Evolutionary conservation across 805 yeast species (phyloP).

Genomic region (Cyberlindnera euphorbiiphila): DNA sequence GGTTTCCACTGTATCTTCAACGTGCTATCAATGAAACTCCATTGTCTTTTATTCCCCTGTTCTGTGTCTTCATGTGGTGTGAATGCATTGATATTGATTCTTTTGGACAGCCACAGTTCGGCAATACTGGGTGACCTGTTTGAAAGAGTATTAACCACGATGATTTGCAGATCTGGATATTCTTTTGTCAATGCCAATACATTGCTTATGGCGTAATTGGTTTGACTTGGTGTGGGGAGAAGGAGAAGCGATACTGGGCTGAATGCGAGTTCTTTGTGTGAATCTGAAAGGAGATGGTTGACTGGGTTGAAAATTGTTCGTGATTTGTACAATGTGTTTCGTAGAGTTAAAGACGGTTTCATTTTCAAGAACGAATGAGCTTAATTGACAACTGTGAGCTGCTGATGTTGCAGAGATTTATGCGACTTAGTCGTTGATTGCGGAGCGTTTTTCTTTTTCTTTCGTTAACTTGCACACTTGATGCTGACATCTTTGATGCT

Average conservation of each 20-base stretch:
- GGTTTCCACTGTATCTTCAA: not conserved
- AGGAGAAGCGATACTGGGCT: conserved; percentile 7
- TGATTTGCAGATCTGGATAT: conserved; percentile 3
- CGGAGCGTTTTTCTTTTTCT: not conserved
- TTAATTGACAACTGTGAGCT: too few relatives aligned
- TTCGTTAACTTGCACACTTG: too few relatives aligned
- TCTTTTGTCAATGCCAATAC: not conserved
- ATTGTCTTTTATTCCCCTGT: conserved; percentile 2
- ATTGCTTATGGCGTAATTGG: conserved; percentile 6
- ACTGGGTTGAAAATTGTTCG: conserved; percentile 3
- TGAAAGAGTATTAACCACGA: conserved; percentile 3
- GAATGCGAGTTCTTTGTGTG: conserved; percentile 1
- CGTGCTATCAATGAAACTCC: conserved; percentile 2
- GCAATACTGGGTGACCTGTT: not conserved
- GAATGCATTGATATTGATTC: not conserved
- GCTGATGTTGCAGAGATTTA: too few relatives aligned
- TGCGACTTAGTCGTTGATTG: too few relatives aligned
- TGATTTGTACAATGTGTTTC: not conserved
- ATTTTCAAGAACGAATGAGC: too few relatives aligned
- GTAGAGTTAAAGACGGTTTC: not conserved
- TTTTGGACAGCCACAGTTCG: conserved; percentile 8
- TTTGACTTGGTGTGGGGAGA: conserved; percentile 4
- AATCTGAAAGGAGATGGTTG: not conserved
- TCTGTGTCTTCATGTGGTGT: conserved; percentile 4
- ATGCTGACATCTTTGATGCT: too few relatives aligned